Percentiles rank a stretch among this genome's conserved stretches.
Evolutionary conservation across 352 stramenopile species (phyloP).

Genomic region (Phytophthora nicotianae): DNA sequence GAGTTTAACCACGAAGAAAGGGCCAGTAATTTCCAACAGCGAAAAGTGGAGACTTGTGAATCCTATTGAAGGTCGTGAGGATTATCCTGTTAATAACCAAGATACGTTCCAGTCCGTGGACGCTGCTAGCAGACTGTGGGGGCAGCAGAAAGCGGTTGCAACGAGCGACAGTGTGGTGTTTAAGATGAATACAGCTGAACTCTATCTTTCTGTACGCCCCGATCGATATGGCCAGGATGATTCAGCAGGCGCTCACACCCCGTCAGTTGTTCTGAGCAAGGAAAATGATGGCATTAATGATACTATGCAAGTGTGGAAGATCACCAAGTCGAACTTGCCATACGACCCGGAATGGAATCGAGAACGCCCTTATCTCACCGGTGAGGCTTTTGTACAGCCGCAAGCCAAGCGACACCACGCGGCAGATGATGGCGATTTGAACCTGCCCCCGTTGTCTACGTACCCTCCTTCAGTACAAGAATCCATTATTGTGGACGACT

Average conservation of each 20-base stretch:
- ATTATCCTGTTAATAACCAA: slow-evolving; percentile 33
- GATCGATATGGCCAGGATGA: slow-evolving; percentile 26
- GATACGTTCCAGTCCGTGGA: slow-evolving; percentile 50
- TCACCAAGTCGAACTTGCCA: slow-evolving; percentile 88
- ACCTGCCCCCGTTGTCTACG: slow-evolving; percentile 67
- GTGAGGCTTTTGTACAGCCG: slow-evolving; percentile 60
- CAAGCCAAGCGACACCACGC: slow-evolving; percentile 49
- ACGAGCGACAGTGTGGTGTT: slow-evolving; percentile 82
- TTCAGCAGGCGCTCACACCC: background rate
- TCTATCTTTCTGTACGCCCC: slow-evolving; percentile 53
- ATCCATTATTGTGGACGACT: slow-evolving; percentile 81
- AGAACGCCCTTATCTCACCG: slow-evolving; percentile 80
- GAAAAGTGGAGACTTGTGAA: slow-evolving; percentile 86
- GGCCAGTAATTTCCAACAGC: slow-evolving; percentile 72
- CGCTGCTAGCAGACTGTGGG: slow-evolving; percentile 49
- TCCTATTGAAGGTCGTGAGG: slow-evolving; percentile 35
- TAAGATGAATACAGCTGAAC: slow-evolving; percentile 65
- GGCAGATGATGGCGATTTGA: slow-evolving; percentile 49
- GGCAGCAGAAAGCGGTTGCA: slow-evolving; percentile 61
- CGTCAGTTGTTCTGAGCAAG: slow-evolving; percentile 49
- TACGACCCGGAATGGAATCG: slow-evolving; percentile 89
- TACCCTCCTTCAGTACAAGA: slow-evolving; percentile 82
- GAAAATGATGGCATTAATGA: slow-evolving; percentile 58
- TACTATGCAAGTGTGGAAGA: slow-evolving; percentile 73
- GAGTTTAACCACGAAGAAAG: slow-evolving; percentile 69